Percentiles rank a stretch among this genome's conserved stretches.
These are phyloP conservation scores for Mortierella sp. DNA, from an alignment of 371 early-diverging fungal genomes.

Conservation along the genomic window DNA sequence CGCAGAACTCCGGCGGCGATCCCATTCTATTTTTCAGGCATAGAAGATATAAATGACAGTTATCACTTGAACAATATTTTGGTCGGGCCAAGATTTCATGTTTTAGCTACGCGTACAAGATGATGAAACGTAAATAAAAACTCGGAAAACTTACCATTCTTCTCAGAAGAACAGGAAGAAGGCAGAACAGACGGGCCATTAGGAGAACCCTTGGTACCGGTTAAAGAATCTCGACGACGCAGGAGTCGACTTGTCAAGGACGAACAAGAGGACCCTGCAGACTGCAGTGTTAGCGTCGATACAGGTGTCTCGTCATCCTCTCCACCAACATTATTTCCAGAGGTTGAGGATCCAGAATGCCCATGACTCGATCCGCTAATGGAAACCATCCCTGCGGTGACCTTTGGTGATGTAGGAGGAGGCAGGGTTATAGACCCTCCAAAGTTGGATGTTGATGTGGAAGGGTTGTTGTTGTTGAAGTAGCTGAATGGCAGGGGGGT, in stretches of 20 bases:
- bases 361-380: background rate
- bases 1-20: conserved; percentile 31
- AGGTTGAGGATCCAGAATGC: background rate
- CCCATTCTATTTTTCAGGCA: conserved; percentile 14
- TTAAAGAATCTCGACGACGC: conserved; percentile 30
- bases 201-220: background rate
- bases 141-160: conserved; percentile 26
- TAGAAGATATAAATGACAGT: too few species aligned
- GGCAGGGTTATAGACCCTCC: background rate
- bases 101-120: too few species aligned
- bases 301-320: conserved; percentile 8
- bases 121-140: too few species aligned
- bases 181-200: background rate
- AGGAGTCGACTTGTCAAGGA: conserved; percentile 33
- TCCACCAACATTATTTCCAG: background rate
- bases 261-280: background rate
- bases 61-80: too few species aligned
- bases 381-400: background rate
- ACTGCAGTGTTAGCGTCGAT: background rate
- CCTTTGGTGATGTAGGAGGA: background rate
- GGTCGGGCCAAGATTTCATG: too few species aligned
- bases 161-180: conserved; percentile 3
- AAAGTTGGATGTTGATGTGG: background rate
- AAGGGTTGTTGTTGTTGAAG: background rate
- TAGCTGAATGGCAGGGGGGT: conserved; percentile 6